These are phyloP conservation scores for Chytriomyces confervae DNA, from an alignment of 192 early-diverging fungal species.

Conservation along the genomic window DNA sequence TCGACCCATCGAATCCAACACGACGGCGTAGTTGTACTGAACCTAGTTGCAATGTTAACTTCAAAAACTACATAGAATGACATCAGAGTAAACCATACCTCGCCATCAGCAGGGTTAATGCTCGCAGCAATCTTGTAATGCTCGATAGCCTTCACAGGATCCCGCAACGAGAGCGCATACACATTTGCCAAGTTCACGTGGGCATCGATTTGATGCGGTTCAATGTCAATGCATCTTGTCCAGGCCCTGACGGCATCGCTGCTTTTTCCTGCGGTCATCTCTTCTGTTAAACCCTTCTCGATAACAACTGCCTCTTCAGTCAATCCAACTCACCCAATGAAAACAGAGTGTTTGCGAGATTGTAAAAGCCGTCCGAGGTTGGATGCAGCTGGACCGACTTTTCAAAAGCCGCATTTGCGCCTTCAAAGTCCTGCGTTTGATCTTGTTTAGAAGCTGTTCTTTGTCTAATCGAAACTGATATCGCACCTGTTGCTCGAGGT, in stretches of 20 bases:
- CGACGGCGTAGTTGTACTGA: slow-evolving; percentile 56
- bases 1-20: slow-evolving; percentile 63
- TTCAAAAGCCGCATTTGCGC: slow-evolving; percentile 38
- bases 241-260: slow-evolving; percentile 64
- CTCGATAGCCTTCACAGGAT: slow-evolving; percentile 51
- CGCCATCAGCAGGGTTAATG: slow-evolving; percentile 69
- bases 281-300: not conserved
- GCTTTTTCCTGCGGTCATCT: slow-evolving; percentile 46
- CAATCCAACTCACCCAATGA: slow-evolving; percentile 32
- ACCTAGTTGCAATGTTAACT: not conserved
- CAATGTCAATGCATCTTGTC: slow-evolving; percentile 59
- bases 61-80: not conserved
- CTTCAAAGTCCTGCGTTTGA: slow-evolving; percentile 34
- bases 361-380: slow-evolving; percentile 51
- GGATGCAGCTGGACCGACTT: slow-evolving; percentile 36
- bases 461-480: not conserved
- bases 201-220: slow-evolving; percentile 64
- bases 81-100: slow-evolving; percentile 40
- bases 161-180: slow-evolving; percentile 55
- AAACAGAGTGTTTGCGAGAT: slow-evolving; percentile 48
- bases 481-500: not conserved
- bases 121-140: slow-evolving; percentile 64
- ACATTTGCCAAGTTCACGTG: slow-evolving; percentile 75
- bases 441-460: not conserved
- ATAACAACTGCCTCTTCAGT: not conserved